Evolutionary conservation across 2,329 filamentous ascomycete species (phyloP).

Genomic region (Lizonia empirigonia): DNA sequence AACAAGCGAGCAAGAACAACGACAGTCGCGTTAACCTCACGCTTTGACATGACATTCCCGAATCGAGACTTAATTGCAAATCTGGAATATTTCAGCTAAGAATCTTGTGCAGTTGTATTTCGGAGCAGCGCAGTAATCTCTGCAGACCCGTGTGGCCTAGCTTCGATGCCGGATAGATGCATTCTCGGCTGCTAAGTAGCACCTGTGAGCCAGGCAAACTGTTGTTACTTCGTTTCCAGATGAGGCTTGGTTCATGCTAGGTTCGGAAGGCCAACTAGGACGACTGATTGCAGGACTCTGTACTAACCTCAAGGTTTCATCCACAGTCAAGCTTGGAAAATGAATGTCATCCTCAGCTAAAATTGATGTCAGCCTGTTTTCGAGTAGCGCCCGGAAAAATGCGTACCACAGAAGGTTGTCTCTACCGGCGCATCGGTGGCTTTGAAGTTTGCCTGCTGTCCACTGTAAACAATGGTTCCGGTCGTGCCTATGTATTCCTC

Average conservation of each 20-base stretch:
- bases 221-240: too few species aligned
- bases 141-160: too few species aligned
- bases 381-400: not conserved
- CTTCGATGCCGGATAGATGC: too few species aligned
- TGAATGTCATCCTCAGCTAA: conserved; percentile 9
- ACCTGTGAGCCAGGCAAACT: too few species aligned
- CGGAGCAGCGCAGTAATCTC: not conserved
- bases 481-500: conserved; percentile 6
- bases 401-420: conserved; percentile 8
- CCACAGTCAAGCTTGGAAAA: conserved; percentile 10
- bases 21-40: not conserved
- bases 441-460: conserved; percentile 3
- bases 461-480: conserved; percentile 1
- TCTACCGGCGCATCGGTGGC: conserved; percentile 5
- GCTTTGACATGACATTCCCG: conserved; percentile 6
- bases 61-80: conserved; percentile 6
- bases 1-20: conserved; percentile 13
- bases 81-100: conserved; percentile 1
- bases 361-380: not conserved
- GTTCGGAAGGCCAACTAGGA: not conserved
- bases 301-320: conserved; percentile 7
- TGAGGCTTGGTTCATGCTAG: too few species aligned
- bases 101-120: not conserved
- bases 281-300: not conserved
- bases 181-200: too few species aligned